Conservation (phyloP, 257 asterid genomes). For the Solanum microdontum region DNA sequence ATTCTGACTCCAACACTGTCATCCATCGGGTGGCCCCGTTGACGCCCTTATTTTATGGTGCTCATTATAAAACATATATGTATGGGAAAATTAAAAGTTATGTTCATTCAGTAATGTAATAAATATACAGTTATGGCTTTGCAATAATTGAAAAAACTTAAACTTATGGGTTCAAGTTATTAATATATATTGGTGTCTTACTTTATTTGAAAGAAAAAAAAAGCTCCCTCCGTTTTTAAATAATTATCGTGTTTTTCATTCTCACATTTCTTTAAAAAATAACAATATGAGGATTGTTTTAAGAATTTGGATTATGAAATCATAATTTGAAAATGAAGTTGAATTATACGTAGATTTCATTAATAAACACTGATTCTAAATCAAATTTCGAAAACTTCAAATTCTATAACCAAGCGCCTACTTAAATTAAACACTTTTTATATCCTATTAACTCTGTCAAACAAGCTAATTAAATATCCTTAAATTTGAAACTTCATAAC, state of each 20-base stretch:
- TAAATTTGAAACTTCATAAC: background rate
- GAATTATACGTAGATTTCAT: background rate
- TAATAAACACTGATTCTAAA: background rate
- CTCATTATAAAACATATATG: background rate
- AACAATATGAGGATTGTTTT: too few species aligned
- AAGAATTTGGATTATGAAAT: too few species aligned
- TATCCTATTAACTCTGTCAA: background rate
- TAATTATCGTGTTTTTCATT: too few species aligned
- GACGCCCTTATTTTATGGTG: background rate
- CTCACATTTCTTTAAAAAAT: background rate
- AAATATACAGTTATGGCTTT: background rate
- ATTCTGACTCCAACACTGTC: rapidly evolving
- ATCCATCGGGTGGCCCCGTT: too few species aligned
- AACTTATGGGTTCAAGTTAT: background rate
- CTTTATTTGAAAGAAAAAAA: too few species aligned
- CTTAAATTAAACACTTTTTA: background rate
- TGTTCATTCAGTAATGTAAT: background rate
- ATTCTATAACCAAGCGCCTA: background rate
- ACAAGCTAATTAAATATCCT: background rate
- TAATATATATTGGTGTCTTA: background rate
- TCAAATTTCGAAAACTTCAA: background rate
- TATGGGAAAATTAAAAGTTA: background rate
- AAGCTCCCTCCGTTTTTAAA: too few species aligned
- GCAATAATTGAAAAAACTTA: background rate
- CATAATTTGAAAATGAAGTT: too few species aligned